Conservation (phyloP, 805 yeast species). For the Monosporozyma solicola region DNA sequence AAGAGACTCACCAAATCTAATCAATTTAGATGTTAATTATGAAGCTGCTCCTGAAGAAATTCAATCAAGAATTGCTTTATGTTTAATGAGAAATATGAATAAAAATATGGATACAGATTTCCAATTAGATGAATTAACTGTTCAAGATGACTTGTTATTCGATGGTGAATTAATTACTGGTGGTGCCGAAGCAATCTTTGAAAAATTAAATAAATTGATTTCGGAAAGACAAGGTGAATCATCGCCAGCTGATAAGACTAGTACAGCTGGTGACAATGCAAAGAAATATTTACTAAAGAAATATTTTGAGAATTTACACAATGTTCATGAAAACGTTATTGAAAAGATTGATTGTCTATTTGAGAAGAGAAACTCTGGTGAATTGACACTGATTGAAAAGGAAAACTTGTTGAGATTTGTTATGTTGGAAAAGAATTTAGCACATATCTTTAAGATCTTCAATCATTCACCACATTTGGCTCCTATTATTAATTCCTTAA, state of each 20-base stretch:
- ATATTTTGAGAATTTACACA: constrained; percentile 35
- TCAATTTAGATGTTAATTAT: constrained; percentile 59
- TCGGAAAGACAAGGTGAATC: neutral
- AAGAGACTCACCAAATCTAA: constrained; percentile 50
- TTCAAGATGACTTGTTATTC: constrained; percentile 53
- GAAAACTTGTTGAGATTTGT: constrained; percentile 63
- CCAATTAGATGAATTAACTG: constrained; percentile 27
- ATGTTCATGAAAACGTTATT: constrained; percentile 33
- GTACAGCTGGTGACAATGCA: constrained; percentile 31
- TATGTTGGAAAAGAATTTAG: constrained; percentile 60
- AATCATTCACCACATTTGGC: constrained; percentile 19
- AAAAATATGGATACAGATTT: constrained; percentile 35
- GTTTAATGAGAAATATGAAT: constrained; percentile 79
- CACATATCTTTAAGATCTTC: constrained; percentile 39
- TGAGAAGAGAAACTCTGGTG: constrained; percentile 45
- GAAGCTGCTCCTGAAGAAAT: constrained; percentile 50
- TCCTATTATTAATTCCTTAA: constrained; percentile 7
- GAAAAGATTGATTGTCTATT: constrained; percentile 49
- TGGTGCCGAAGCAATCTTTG: constrained; percentile 58
- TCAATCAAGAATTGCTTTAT: constrained; percentile 65
- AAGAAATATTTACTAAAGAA: constrained; percentile 32
- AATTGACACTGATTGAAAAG: constrained; percentile 57
- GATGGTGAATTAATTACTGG: constrained; percentile 69
- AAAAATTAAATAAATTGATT: constrained; percentile 25
- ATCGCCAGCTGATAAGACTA: constrained; percentile 5